Percentiles rank a stretch among this genome's conserved stretches.
These are phyloP conservation scores for Mentha longifolia DNA, from an alignment of 257 asterid genomes.

Conservation along the genomic window DNA sequence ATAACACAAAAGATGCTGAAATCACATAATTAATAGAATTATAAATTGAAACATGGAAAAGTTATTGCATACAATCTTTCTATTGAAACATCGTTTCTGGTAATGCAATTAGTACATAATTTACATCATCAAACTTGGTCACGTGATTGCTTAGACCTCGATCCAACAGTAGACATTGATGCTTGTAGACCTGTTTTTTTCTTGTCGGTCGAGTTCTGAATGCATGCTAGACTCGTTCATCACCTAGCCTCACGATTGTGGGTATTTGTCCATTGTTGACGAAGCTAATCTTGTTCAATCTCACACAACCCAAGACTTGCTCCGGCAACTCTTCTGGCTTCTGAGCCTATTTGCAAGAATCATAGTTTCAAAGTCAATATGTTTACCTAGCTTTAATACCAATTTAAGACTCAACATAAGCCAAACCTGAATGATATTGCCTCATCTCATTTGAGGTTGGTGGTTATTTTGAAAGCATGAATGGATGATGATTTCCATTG, in stretches of 20 bases:
- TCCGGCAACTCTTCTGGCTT: constrained; percentile 92
- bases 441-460: background rate
- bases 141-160: constrained; percentile 26
- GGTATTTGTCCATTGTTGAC: constrained; percentile 84
- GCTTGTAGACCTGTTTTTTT: background rate
- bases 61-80: constrained; percentile 5
- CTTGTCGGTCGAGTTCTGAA: background rate
- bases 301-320: constrained; percentile 67
- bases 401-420: background rate
- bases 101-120: constrained; percentile 29
- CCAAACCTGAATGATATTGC: background rate
- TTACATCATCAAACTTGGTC: constrained; percentile 30
- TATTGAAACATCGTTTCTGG: constrained; percentile 6
- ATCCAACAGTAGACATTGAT: background rate
- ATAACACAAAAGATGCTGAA: too few species aligned
- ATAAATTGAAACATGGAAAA: background rate
- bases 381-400: constrained; percentile 1
- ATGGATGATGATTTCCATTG: background rate
- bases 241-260: constrained; percentile 62
- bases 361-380: background rate
- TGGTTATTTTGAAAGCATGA: background rate
- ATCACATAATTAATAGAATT: too few species aligned
- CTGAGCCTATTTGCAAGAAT: constrained; percentile 57
- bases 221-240: constrained; percentile 28
- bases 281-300: constrained; percentile 80